These are phyloP conservation scores for Rhizomucor pusillus DNA, from an alignment of 371 early-diverging fungal species.

Conservation along the genomic window DNA sequence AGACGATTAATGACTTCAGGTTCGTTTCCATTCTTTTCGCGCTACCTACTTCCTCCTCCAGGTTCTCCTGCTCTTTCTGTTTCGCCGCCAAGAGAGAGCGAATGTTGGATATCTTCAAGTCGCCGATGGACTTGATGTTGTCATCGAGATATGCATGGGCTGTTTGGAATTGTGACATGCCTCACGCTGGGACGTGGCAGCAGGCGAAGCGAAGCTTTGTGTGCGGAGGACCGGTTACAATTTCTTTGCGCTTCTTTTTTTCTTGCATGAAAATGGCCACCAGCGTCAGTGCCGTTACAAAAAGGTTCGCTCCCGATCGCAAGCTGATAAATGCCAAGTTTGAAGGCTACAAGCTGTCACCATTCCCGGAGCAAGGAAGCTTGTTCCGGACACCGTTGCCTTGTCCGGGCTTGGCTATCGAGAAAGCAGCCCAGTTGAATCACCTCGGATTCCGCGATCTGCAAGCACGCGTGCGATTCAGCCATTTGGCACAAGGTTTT, in stretches of 20 bases:
- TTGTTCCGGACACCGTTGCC: conserved; percentile 28
- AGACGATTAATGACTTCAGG: neutral
- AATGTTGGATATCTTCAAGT: neutral
- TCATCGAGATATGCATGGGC: neutral
- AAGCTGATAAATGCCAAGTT: conserved; percentile 59
- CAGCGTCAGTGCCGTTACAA: neutral
- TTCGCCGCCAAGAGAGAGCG: neutral
- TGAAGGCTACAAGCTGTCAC: conserved; percentile 66
- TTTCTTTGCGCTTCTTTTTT: no score
- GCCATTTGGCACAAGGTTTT: conserved; percentile 55
- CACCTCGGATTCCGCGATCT: conserved; percentile 58
- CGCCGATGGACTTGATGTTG: neutral
- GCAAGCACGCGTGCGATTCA: conserved; percentile 66
- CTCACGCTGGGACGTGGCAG: no score
- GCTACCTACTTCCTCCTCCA: conserved; percentile 21
- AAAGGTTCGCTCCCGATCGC: conserved; percentile 36
- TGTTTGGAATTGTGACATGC: neutral
- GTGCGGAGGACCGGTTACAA: no score
- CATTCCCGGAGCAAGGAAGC: conserved; percentile 40
- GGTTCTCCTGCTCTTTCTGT: conserved; percentile 5
- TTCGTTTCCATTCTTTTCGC: neutral
- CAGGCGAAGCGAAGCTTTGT: neutral
- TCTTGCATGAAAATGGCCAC: no score
- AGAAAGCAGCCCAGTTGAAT: conserved; percentile 26
- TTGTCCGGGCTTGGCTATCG: conserved; percentile 27